Base-by-base conservation (phyloP, 768 basidiomycete genomes). In the Butyriboletus loyo region DNA sequence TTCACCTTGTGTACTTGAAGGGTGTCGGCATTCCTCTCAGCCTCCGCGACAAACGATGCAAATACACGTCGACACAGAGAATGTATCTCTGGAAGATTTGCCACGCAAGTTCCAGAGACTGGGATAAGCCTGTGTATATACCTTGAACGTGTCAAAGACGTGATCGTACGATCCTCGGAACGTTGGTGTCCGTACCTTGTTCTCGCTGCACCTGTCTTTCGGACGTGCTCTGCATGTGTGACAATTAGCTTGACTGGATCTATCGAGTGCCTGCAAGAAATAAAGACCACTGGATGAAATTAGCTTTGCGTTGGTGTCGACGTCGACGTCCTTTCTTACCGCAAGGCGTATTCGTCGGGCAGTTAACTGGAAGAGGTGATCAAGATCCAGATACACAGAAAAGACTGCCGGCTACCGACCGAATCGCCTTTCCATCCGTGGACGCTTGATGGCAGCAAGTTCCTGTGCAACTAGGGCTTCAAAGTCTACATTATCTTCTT, bases 281-380 rank as follows among this genome's bases (percentile, higher is more conserved):
- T 86, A 66, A 90, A 91, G 25, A 89, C 71, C 14, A 91, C 90
- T 92, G 7, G 36, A 31, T 17, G 31, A 50, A 22, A 32, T 56
- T 30, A 60, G 46, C 21, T 14, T 32, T 27, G 27, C 1, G 2
- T 36, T 19, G 32, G 48, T 44, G 39, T 32, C 51, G 24, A 50
- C 49, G 8, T 36, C 13, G 27, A 24, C 13, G 15, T 5, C 37
- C 49, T 34, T 66, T 38, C 49, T 34, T 66, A 92, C 90, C 83
- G 51, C 90, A 93, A 38, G 83, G 80, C 1, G 89, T 92, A 62
- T 88, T 85, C 4, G 89, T 91, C 61, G 83, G 82, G 56, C 86
- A 89, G 62, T 84, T 92, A 6, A 71, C 90, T 93, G 55, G 13
- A 40, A 32, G 53, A 58, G 27, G 52, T 46, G 27, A 41, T 32